Conservation (phyloP, 352 stramenopile genomes). For the Phytopythium litorale region DNA sequence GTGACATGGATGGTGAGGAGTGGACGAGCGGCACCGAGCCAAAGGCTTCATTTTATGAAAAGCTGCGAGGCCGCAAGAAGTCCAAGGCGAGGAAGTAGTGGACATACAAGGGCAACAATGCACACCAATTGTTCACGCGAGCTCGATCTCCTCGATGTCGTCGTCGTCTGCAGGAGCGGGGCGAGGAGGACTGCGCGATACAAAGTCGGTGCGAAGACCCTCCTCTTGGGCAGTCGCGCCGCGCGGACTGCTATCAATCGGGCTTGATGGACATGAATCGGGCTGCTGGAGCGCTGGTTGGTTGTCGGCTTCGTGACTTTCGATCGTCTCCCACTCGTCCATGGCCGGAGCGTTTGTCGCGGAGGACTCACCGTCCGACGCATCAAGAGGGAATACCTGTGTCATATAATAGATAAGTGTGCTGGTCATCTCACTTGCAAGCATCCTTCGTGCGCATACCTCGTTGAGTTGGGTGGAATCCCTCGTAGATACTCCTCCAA, state of each 20-base stretch:
- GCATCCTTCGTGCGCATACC: not conserved
- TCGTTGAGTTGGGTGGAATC: not conserved
- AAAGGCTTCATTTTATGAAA: constrained; percentile 76
- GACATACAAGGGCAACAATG: not conserved
- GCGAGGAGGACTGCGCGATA: not conserved
- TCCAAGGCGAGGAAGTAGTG: constrained; percentile 38
- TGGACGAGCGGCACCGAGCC: constrained; percentile 10
- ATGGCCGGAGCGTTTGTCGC: not conserved
- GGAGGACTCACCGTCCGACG: not conserved
- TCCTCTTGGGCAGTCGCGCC: not conserved
- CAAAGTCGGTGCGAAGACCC: not conserved
- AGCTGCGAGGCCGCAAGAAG: constrained; percentile 60
- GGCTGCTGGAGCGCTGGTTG: not conserved
- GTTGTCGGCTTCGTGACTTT: not conserved
- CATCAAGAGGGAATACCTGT: not conserved
- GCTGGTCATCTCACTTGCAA: not conserved
- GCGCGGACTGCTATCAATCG: not conserved
- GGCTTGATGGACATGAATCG: not conserved
- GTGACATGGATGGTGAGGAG: constrained; percentile 24
- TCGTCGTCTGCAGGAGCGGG: constrained; percentile 27
- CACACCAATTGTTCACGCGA: not conserved
- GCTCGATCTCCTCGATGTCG: constrained; percentile 51
- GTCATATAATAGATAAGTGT: not conserved
- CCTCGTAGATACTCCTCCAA: not conserved
- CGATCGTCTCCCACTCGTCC: constrained; percentile 2